phyloP scores from a whole-genome alignment of 1,139 yeast species.

The Tardiomyces blankii region DNA sequence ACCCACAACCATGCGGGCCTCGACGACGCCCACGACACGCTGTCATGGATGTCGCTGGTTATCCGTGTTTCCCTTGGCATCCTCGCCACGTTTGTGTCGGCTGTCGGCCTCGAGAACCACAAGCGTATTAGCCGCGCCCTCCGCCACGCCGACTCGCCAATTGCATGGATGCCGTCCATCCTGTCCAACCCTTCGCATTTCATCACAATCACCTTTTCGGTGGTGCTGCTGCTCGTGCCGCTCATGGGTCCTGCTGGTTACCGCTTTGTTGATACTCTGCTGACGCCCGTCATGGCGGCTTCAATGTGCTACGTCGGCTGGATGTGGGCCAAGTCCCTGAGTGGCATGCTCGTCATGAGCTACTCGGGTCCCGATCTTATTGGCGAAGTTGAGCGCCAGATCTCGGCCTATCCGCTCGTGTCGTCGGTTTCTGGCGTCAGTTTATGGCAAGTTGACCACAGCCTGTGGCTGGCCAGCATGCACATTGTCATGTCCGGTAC shows the following conservation, averaged over 20 bases:
- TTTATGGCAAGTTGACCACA: slow-evolving; percentile 35
- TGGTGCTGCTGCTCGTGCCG: slow-evolving; percentile 24
- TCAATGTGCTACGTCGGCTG: slow-evolving; percentile 33
- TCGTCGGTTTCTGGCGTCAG: slow-evolving; percentile 22
- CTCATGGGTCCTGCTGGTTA: slow-evolving; percentile 15
- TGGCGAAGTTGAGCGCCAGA: slow-evolving; percentile 16
- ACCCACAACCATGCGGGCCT: slow-evolving; percentile 39
- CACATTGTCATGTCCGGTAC: slow-evolving; percentile 24
- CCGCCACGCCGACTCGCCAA: slow-evolving; percentile 11
- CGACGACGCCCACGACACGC: slow-evolving; percentile 19
- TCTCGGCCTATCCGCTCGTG: slow-evolving; percentile 20
- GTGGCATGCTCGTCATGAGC: slow-evolving; percentile 35
- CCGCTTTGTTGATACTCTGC: slow-evolving; percentile 21
- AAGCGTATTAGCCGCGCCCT: slow-evolving; percentile 21
- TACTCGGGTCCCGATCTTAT: slow-evolving; percentile 29
- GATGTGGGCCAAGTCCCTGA: slow-evolving; percentile 29
- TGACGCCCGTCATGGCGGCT: slow-evolving; percentile 29
- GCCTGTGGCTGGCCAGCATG: slow-evolving; percentile 30
- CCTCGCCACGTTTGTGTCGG: slow-evolving; percentile 24
- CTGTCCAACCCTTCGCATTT: slow-evolving; percentile 50
- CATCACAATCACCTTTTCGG: slow-evolving; percentile 48
- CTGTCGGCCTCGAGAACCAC: slow-evolving; percentile 24
- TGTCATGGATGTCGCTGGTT: slow-evolving; percentile 15
- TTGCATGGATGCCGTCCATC: slow-evolving; percentile 16
- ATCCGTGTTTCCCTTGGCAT: slow-evolving; percentile 23